phyloP scores from a whole-genome alignment of 1,284 basidiomycete genomes.

The Pseudozyma thailandica region DNA sequence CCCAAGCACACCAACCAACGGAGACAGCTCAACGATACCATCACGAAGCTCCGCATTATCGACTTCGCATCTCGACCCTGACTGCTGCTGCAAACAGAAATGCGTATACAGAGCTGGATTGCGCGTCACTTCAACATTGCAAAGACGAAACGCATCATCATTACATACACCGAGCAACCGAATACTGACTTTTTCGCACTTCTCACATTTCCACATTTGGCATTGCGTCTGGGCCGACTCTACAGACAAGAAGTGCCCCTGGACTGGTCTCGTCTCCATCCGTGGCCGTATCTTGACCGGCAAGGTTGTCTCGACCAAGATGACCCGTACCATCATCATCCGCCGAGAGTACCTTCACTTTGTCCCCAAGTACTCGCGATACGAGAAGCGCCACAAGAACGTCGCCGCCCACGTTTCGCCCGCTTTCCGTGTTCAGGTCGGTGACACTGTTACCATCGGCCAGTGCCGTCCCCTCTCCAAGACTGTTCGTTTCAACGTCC shows the following conservation, averaged over 20 bases:
- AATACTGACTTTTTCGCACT: constrained; percentile 19
- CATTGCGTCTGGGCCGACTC: constrained; percentile 19
- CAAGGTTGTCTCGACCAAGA: constrained; percentile 97
- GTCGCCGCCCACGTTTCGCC: constrained; percentile 95
- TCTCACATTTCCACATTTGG: background rate
- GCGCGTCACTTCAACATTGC: too few species aligned
- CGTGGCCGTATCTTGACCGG: constrained; percentile 98
- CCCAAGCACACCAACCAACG: too few species aligned
- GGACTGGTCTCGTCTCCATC: constrained; percentile 82
- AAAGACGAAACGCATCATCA: background rate
- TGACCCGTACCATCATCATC: constrained; percentile 98
- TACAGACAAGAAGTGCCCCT: constrained; percentile 98
- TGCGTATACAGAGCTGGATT: too few species aligned
- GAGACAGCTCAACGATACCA: too few species aligned
- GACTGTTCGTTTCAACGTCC: constrained; percentile 97
- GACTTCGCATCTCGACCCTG: too few species aligned
- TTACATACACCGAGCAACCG: background rate
- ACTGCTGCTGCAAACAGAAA: too few species aligned
- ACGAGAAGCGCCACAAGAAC: constrained; percentile 85
- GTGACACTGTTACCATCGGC: constrained; percentile 94
- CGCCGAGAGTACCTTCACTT: constrained; percentile 96
- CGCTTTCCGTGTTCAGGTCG: constrained; percentile 85
- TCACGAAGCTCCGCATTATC: too few species aligned
- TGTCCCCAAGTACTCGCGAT: constrained; percentile 91
- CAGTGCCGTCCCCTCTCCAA: constrained; percentile 99